Conservation (phyloP, 2,329 filamentous ascomycete genomes). For the Fusarium sp. region DNA sequence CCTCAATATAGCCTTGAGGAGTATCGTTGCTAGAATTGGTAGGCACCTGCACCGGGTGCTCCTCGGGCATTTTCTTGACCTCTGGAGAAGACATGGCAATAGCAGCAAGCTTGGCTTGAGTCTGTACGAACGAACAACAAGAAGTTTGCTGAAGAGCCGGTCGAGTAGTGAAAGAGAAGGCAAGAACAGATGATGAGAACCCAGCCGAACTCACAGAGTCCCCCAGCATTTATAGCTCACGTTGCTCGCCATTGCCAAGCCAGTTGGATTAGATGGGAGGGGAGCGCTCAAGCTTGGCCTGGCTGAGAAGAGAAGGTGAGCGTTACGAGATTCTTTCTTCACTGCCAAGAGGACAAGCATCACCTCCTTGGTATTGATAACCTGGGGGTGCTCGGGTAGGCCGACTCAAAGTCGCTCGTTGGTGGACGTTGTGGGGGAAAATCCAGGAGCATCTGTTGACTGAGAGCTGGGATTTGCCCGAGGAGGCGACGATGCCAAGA, state of each 20-base stretch:
- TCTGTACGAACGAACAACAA: conserved; percentile 11
- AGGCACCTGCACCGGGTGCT: conserved; percentile 35
- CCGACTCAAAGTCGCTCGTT: conserved; percentile 24
- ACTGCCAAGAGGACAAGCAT: conserved; percentile 40
- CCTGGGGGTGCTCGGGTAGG: conserved; percentile 28
- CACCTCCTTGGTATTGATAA: conserved; percentile 24
- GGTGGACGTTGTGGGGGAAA: conserved; percentile 34
- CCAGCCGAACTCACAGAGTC: neutral
- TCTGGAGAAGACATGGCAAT: conserved; percentile 38
- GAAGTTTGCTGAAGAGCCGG: neutral
- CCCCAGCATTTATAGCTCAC: conserved; percentile 34
- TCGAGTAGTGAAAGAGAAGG: conserved; percentile 10
- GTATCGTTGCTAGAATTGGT: conserved; percentile 34
- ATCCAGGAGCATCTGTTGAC: conserved; percentile 18
- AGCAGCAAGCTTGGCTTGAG: conserved; percentile 24
- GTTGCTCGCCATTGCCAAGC: conserved; percentile 32
- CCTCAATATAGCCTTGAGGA: conserved; percentile 23
- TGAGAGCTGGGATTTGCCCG: conserved; percentile 36
- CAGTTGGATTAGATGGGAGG: conserved; percentile 19
- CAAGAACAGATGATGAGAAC: conserved; percentile 4
- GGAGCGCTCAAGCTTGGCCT: conserved; percentile 34
- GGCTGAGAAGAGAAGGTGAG: conserved; percentile 38
- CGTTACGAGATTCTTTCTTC: conserved; percentile 35
- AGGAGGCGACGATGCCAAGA: conserved; percentile 42
- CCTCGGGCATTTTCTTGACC: conserved; percentile 31